Evolutionary conservation across 176 grass and related monocot species (phyloP), one percentile per base, ranked within the genome.

Genomic region (Avena sativa): DNA sequence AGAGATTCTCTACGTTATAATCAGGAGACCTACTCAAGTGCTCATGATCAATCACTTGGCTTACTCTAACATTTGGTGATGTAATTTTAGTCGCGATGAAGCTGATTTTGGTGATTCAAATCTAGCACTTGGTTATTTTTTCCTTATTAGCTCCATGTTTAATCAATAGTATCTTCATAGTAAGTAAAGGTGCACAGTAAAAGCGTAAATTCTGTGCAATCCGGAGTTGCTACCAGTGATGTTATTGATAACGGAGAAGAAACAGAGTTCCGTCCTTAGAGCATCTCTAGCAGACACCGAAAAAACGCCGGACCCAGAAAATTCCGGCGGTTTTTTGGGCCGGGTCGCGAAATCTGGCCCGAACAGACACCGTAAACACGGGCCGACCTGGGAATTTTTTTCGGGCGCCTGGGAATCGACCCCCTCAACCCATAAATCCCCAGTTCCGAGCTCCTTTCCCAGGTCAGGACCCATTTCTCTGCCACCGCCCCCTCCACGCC

Each of bases 131-230:
- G 21, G 66, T 21, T 65, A 2, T 23, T 52, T 88, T 58, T 79
- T 28, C 51, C 65, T 79, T 84, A 48, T 78, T 60, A 62, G 19
- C 32, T 23, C 19, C 40, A 83, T 83, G 19, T 62, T 56, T 84
- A 79, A 43, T 51, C 23, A 28, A 51, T 44, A 28, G 26, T 44
- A 84, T 87, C 56, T 73, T 81, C 10, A 16, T 85, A 26, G 6
- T 46, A 55, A 73, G 17, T 38, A 80, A 74, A 65, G 56, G 51
- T 58, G 23, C 66, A 78, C 56, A 46, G 25, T 10, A 51, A 53
- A 16, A 34, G 21, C 26, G 16, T 57, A 76, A 19, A 56, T 66
- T 77, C 4, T 53, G 13, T 19, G 14, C 32, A 87, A 30, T 49
- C 34, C 2, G 4, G 26, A 73, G 40, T 87, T 46, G 34, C 66